Evolutionary conservation across 768 basidiomycete species (phyloP).

Genomic region (Lanmaoa rubissima): DNA sequence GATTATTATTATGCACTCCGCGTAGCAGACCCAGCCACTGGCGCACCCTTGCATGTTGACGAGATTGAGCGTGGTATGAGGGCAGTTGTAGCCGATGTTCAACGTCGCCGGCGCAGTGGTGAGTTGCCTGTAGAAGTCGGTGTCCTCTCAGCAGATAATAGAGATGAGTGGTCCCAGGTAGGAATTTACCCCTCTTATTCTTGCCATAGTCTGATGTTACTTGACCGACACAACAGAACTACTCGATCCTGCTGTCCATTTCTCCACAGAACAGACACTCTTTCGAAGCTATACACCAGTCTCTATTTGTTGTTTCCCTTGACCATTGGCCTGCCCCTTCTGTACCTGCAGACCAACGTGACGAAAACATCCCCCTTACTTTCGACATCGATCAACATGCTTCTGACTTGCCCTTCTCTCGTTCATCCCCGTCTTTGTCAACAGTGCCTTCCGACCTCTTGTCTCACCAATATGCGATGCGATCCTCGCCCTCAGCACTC

Average conservation of each 20-base stretch:
- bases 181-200: constrained; percentile 15
- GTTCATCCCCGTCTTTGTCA: constrained; percentile 9
- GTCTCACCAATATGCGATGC: constrained; percentile 72
- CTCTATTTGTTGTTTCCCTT: constrained; percentile 76
- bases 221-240: constrained; percentile 45
- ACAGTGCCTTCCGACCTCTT: constrained; percentile 42
- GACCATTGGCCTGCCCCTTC: constrained; percentile 60
- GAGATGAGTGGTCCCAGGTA: constrained; percentile 82
- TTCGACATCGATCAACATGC: constrained; percentile 27
- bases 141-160: constrained; percentile 72
- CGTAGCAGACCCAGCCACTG: constrained; percentile 42
- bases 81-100: constrained; percentile 56
- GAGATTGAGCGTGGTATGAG: constrained; percentile 47
- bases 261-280: constrained; percentile 62
- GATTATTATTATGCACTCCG: constrained; percentile 80
- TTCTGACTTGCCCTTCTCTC: background rate
- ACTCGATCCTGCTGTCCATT: constrained; percentile 62
- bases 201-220: background rate
- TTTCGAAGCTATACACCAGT: constrained; percentile 65
- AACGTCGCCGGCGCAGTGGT: constrained; percentile 44
- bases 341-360: constrained; percentile 19
- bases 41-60: constrained; percentile 33
- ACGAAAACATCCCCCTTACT: constrained; percentile 31
- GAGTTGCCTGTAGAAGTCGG: constrained; percentile 64
- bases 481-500: constrained; percentile 59